Evolutionary conservation across 495 filamentous ascomycete genomes (phyloP).

Genomic region (Tuber microsphaerosporum): DNA sequence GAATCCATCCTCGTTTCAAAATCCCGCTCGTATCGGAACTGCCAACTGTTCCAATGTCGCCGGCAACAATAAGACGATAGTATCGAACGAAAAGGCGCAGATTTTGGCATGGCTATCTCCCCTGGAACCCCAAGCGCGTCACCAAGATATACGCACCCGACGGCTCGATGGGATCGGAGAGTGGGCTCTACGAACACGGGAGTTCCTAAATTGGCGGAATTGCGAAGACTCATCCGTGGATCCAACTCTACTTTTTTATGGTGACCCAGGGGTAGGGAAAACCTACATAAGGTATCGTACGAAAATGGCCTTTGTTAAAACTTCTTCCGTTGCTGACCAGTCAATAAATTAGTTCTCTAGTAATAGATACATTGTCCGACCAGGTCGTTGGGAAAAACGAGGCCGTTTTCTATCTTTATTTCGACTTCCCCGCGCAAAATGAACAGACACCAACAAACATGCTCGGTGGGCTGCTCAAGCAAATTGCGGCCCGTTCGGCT

Average conservation of each 20-base stretch:
- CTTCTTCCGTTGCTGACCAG: not conserved
- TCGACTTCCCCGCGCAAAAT: not conserved
- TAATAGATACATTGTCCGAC: not conserved
- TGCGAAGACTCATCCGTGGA: slow-evolving; percentile 4
- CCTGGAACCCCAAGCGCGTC: not conserved
- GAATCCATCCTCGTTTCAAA: not conserved
- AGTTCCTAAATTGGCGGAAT: not conserved
- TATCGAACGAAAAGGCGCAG: not conserved
- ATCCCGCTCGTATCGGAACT: not conserved
- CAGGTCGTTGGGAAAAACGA: not conserved
- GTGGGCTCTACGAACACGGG: not conserved
- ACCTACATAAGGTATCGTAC: not conserved
- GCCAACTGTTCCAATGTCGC: not conserved
- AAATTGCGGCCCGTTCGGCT: not conserved
- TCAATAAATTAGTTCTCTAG: not conserved
- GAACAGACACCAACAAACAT: not conserved
- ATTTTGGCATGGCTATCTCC: not conserved
- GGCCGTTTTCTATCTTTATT: not conserved
- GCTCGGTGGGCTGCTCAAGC: slow-evolving; percentile 1
- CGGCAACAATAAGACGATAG: not conserved
- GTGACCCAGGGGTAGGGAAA: not conserved
- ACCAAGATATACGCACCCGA: not conserved
- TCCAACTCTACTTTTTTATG: not conserved
- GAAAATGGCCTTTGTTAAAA: not conserved
- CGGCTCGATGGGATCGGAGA: not conserved